A percentile compares a stretch with the other conserved stretches of the same genome.
Conservation (phyloP, 225 moss, liverwort and hornwort species). For the Sphagnum tenellum region DNA sequence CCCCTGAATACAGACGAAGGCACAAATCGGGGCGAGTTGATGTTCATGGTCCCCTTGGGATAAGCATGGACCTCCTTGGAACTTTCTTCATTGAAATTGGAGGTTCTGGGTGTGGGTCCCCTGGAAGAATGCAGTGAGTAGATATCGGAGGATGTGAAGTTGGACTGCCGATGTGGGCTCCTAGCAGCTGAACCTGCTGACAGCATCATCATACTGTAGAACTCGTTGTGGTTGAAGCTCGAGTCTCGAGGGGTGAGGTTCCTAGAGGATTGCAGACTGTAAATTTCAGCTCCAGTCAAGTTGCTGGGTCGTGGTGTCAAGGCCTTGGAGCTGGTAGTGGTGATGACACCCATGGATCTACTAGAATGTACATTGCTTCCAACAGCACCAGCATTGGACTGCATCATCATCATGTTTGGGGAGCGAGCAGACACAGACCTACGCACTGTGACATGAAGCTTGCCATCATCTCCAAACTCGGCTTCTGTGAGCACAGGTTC, state of each 20-base stretch:
- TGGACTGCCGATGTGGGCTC: slow-evolving; percentile 70
- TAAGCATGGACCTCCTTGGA: slow-evolving; percentile 68
- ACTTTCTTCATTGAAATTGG: slow-evolving; percentile 88
- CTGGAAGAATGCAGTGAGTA: slow-evolving; percentile 92
- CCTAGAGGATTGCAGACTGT: slow-evolving; percentile 83
- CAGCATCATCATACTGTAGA: slow-evolving; percentile 96
- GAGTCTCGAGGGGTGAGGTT: slow-evolving; percentile 88
- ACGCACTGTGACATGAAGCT: slow-evolving; percentile 90
- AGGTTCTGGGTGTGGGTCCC: slow-evolving; percentile 82
- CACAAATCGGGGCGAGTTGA: slow-evolving; percentile 66
- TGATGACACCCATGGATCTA: slow-evolving; percentile 31
- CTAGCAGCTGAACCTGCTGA: slow-evolving; percentile 41
- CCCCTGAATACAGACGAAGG: slow-evolving; percentile 56
- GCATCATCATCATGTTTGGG: slow-evolving; percentile 28
- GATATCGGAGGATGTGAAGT: slow-evolving; percentile 82
- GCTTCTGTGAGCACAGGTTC: slow-evolving; percentile 86
- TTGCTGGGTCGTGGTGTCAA: slow-evolving; percentile 88
- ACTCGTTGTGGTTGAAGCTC: slow-evolving; percentile 85
- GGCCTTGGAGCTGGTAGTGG: slow-evolving; percentile 85
- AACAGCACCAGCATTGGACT: too few species aligned
- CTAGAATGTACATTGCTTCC: slow-evolving; percentile 12
- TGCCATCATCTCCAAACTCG: slow-evolving; percentile 82
- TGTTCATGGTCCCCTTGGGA: slow-evolving; percentile 25
- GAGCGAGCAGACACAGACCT: slow-evolving; percentile 72
- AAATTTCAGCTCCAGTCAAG: slow-evolving; percentile 91